A percentile compares a stretch with the other conserved stretches of the same genome.
These are phyloP conservation scores for Pichia sp. DNA, from an alignment of 1,139 yeast genomes.

Conservation along the genomic window DNA sequence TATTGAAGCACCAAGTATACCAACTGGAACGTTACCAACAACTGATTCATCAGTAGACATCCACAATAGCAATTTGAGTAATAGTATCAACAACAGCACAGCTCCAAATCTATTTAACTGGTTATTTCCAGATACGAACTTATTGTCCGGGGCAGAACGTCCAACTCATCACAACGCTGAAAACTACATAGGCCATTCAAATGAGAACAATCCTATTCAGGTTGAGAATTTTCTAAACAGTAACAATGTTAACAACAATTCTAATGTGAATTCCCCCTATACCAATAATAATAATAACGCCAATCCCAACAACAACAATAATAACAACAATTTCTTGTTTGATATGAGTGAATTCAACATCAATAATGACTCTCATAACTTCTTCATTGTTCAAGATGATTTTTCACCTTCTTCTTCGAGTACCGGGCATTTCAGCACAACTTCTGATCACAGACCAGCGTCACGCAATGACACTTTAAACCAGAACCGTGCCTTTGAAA, in stretches of 20 bases:
- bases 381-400: constrained; percentile 29
- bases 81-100: background rate
- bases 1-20: background rate
- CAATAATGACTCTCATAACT: constrained; percentile 25
- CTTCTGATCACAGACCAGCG: constrained; percentile 1
- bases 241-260: background rate
- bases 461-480: background rate
- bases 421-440: constrained; percentile 11
- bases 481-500: background rate
- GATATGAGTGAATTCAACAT: constrained; percentile 26
- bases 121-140: constrained; percentile 25
- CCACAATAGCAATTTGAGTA: background rate
- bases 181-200: constrained; percentile 6
- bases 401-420: constrained; percentile 23
- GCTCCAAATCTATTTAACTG: constrained; percentile 26
- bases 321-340: constrained; percentile 11
- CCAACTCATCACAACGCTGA: constrained; percentile 3
- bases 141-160: constrained; percentile 1
- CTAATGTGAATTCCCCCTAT: too few species aligned
- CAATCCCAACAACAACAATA: background rate
- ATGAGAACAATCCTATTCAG: background rate
- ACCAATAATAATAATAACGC: background rate
- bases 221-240: background rate
- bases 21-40: background rate
- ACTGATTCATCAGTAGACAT: background rate